Base-by-base conservation (phyloP, 2,329 filamentous ascomycete genomes). In the Neofusicoccum ribis region DNA sequence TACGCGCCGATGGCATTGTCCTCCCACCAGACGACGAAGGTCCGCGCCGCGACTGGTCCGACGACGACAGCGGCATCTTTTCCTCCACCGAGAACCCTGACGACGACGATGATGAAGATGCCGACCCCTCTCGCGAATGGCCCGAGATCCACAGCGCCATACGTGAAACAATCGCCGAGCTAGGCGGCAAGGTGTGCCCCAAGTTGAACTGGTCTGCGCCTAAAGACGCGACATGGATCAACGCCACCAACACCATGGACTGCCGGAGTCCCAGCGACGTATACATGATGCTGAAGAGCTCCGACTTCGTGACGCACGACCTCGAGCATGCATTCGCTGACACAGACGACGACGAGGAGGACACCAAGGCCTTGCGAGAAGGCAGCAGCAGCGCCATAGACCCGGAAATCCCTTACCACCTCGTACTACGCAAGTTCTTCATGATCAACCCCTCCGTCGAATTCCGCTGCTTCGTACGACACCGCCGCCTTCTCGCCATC, bases 161-260 rank as follows among this genome's bases (percentile, higher is more conserved):
- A 76, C 90, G 89, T 75, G 82, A 86, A 27, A 91, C 86, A 47
- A 97, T 99, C 68, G 79, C 83, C 12, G 90, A 93, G 71, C 85
- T 98, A 0, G 93, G 92, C 15, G 94, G 94, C 66, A 88, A 89
- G 67, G 93, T 97, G 8, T 89, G 91, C 1, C 95, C 95, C 0
- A 99, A 99, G 78, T 82, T 99, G 52, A 98, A 98, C 81, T 99
- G 95, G 95, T 97, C 93, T 5, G 89, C 93, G 3, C 95, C 95
- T 3, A 97, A 97, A 77, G 95, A 99, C 75, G 95, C 95, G 8
- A 92, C 91, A 23, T 97, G 93, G 90, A 97, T 99, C 77, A 79
- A 89, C 79, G 79, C 86, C 76, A 94, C 84, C 78, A 99, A 99
- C 78, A 96, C 91, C 52, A 90, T 97, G 80, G 92, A 96, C 77